Evolutionary conservation across 768 basidiomycete species (phyloP).

Genomic region (Lactarius akahatsu): DNA sequence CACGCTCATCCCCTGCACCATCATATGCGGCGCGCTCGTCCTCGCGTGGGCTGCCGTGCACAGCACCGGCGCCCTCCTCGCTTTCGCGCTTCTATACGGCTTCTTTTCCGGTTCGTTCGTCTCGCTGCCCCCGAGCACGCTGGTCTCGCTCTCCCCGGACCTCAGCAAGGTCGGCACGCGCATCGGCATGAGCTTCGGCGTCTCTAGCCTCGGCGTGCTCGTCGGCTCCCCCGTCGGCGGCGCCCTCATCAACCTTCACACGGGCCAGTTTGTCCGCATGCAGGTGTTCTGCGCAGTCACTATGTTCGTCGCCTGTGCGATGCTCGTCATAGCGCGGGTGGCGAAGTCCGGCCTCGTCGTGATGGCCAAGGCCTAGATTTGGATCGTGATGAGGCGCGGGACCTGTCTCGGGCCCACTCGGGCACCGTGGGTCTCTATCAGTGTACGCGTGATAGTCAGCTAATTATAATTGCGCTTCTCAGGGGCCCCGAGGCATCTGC

Average conservation of each 20-base stretch:
- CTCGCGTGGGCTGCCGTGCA: constrained; percentile 36
- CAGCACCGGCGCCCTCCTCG: constrained; percentile 33
- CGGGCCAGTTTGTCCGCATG: constrained; percentile 20
- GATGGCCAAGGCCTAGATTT: constrained; percentile 13
- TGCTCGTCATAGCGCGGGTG: constrained; percentile 12
- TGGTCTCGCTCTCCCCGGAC: constrained; percentile 23
- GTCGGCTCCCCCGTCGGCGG: constrained; percentile 32
- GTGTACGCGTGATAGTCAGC: neutral
- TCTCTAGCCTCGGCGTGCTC: constrained; percentile 28
- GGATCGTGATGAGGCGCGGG: too few species aligned
- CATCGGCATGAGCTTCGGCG: constrained; percentile 31
- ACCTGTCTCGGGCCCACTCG: neutral
- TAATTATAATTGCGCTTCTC: neutral
- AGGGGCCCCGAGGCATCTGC: neutral
- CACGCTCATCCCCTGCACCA: constrained; percentile 32
- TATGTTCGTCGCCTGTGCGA: neutral
- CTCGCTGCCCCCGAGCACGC: constrained; percentile 17
- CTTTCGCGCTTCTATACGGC: constrained; percentile 40
- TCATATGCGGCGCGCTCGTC: constrained; percentile 33
- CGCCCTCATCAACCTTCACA: constrained; percentile 20
- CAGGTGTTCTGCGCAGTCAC: constrained; percentile 22
- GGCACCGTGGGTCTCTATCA: neutral
- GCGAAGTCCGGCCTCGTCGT: constrained; percentile 6
- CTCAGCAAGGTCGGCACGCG: constrained; percentile 29
- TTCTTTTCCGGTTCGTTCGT: constrained; percentile 36